These are phyloP conservation scores for Xylaria sp. DNA, from an alignment of 495 filamentous ascomycete genomes.

Conservation along the genomic window DNA sequence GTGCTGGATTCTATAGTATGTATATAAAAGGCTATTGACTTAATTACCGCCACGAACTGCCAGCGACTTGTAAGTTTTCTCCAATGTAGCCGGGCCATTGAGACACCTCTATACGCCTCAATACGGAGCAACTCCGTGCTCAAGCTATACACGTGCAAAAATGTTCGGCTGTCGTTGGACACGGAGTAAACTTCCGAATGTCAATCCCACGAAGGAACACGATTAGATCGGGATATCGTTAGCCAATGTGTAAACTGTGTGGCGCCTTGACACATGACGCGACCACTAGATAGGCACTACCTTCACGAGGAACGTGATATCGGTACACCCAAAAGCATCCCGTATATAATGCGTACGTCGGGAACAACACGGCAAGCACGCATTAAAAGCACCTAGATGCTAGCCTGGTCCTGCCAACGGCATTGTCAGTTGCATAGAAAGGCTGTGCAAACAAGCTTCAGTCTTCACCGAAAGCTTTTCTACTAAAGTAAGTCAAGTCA, in stretches of 20 bases:
- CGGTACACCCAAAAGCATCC: neutral
- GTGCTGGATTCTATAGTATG: neutral
- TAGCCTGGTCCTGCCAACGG: neutral
- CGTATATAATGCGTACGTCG: neutral
- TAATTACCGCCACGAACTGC: neutral
- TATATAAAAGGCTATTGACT: neutral
- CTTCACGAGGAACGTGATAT: neutral
- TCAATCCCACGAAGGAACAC: neutral
- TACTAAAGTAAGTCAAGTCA: neutral
- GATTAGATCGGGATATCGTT: neutral
- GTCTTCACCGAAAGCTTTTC: neutral
- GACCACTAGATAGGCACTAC: neutral
- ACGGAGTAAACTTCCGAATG: neutral
- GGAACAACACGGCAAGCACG: neutral
- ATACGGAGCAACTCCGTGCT: neutral
- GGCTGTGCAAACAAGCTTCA: neutral
- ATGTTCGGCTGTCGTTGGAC: neutral
- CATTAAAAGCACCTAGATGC: neutral
- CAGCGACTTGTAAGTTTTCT: neutral
- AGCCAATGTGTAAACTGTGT: neutral
- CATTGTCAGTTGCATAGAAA: slow-evolving; percentile 5
- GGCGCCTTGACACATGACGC: neutral
- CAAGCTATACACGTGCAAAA: neutral
- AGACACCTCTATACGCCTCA: neutral
- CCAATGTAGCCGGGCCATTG: neutral